These are phyloP conservation scores for Cladophialophora psammophila DNA, from an alignment of 2,329 filamentous ascomycete genomes.

Conservation along the genomic window DNA sequence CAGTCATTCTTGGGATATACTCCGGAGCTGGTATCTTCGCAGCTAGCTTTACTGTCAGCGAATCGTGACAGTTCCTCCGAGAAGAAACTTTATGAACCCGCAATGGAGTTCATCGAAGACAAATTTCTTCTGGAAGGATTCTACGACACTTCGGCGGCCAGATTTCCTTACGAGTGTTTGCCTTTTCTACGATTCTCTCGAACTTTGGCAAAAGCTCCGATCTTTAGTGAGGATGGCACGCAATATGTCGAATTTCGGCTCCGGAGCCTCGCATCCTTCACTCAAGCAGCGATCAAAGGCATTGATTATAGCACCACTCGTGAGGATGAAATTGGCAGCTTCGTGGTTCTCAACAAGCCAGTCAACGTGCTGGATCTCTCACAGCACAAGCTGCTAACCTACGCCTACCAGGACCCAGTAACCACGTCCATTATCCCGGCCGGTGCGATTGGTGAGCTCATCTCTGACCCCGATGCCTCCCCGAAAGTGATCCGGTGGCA, in stretches of 20 bases:
- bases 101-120: conserved; percentile 65
- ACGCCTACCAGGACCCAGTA: conserved; percentile 39
- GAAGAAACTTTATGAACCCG: conserved; percentile 33
- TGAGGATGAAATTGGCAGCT: conserved; percentile 86
- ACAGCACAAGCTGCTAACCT: conserved; percentile 40
- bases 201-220: conserved; percentile 62
- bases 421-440: conserved; percentile 35
- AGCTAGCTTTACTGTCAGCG: conserved; percentile 69
- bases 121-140: conserved; percentile 63
- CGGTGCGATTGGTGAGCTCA: conserved; percentile 62
- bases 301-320: conserved; percentile 81
- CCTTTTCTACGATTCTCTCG: conserved; percentile 78
- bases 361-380: conserved; percentile 59
- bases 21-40: conserved; percentile 71
- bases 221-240: conserved; percentile 56
- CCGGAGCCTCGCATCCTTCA: conserved; percentile 74
- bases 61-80: conserved; percentile 29
- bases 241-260: conserved; percentile 68
- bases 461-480: conserved; percentile 75
- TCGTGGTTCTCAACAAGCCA: conserved; percentile 68
- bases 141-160: conserved; percentile 72
- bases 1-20: conserved; percentile 75
- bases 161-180: conserved; percentile 85
- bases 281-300: conserved; percentile 73
- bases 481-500: conserved; percentile 78